These are phyloP conservation scores for Amesomyces nigricolor DNA, from an alignment of 2,329 filamentous ascomycete genomes.

Conservation along the genomic window DNA sequence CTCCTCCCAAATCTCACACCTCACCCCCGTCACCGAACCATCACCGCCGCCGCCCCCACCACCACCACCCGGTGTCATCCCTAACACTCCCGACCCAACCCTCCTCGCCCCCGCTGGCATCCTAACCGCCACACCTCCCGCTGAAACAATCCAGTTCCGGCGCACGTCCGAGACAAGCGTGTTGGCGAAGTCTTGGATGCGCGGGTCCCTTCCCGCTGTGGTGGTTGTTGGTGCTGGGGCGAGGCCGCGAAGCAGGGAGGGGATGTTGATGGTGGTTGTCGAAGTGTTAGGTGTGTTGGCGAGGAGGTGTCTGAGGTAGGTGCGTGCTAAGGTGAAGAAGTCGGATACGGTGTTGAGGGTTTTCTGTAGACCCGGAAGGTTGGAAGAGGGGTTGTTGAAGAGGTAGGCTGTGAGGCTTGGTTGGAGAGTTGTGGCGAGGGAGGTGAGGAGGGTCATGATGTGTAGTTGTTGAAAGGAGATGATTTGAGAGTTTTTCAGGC, in stretches of 20 bases:
- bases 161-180: slow-evolving; percentile 19
- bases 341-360: not conserved
- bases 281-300: not conserved
- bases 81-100: not conserved
- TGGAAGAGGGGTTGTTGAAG: slow-evolving; percentile 1
- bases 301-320: not conserved
- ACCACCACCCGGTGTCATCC: slow-evolving; percentile 10
- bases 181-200: slow-evolving; percentile 18
- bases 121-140: slow-evolving; percentile 22
- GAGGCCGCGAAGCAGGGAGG: not conserved
- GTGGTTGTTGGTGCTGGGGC: too few relatives aligned
- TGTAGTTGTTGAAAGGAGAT: slow-evolving; percentile 14
- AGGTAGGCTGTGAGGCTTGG: slow-evolving; percentile 14
- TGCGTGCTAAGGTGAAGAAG: slow-evolving; percentile 1
- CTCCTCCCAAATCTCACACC: slow-evolving; percentile 29
- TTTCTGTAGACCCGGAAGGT: too few relatives aligned
- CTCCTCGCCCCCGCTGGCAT: slow-evolving; percentile 19
- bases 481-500: not conserved
- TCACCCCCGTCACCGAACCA: slow-evolving; percentile 19
- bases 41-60: not conserved
- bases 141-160: slow-evolving; percentile 22
- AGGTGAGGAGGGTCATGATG: slow-evolving; percentile 14
- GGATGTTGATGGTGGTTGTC: not conserved
- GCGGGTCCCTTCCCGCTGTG: slow-evolving; percentile 5
- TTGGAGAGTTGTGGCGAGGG: slow-evolving; percentile 12